Percentiles rank a stretch among this genome's conserved stretches.
Evolutionary conservation across 169 alveolate species (phyloP).

Genomic region (Plasmodium coatneyi): DNA sequence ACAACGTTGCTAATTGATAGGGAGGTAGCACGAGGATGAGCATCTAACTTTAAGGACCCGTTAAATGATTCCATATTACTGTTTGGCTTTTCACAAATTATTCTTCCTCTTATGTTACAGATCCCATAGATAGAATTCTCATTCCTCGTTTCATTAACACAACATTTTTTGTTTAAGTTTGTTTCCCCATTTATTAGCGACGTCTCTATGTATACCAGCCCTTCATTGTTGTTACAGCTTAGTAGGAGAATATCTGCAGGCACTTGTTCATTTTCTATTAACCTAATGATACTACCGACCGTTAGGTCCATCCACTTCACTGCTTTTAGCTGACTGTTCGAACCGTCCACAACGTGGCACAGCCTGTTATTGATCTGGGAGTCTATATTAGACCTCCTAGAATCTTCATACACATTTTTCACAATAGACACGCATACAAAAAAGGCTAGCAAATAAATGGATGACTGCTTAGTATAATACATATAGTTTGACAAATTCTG

Average conservation of each 20-base stretch:
- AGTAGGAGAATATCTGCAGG: slow-evolving; percentile 85
- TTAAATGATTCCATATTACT: slow-evolving; percentile 82
- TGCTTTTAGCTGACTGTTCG: slow-evolving; percentile 75
- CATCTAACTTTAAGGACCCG: slow-evolving; percentile 83
- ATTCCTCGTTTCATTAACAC: slow-evolving; percentile 81
- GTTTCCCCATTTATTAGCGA: slow-evolving; percentile 81
- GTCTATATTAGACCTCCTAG: slow-evolving; percentile 79
- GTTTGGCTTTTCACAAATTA: slow-evolving; percentile 84
- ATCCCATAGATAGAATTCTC: slow-evolving; percentile 83
- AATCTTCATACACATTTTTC: slow-evolving; percentile 76
- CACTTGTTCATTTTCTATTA: slow-evolving; percentile 82
- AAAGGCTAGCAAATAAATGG: slow-evolving; percentile 68
- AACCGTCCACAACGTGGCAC: slow-evolving; percentile 79
- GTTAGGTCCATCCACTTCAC: slow-evolving; percentile 79
- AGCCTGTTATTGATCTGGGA: slow-evolving; percentile 79
- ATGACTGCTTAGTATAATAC: slow-evolving; percentile 38
- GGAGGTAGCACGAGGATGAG: slow-evolving; percentile 84
- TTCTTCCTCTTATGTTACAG: slow-evolving; percentile 80
- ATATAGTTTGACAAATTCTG: slow-evolving; percentile 73
- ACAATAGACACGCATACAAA: slow-evolving; percentile 79
- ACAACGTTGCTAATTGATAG: slow-evolving; percentile 81
- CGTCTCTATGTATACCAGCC: slow-evolving; percentile 82
- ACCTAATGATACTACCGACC: slow-evolving; percentile 84
- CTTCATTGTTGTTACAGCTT: slow-evolving; percentile 83
- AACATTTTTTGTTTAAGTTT: slow-evolving; percentile 80